These are phyloP conservation scores for Claviceps lovelessii DNA, from an alignment of 2,329 filamentous ascomycete genomes.

Conservation along the genomic window DNA sequence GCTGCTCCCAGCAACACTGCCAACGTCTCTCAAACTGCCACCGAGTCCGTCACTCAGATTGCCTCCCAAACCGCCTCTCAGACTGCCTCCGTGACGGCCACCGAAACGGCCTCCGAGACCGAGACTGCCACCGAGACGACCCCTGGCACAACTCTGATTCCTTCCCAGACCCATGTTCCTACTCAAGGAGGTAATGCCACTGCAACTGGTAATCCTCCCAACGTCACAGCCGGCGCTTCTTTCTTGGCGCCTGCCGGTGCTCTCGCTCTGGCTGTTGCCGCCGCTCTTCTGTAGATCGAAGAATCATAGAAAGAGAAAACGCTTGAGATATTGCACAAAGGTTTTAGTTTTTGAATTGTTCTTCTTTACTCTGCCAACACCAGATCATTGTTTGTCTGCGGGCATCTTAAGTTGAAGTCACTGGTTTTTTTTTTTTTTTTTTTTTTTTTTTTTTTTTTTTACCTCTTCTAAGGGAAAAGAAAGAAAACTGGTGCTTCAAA, in stretches of 20 bases:
- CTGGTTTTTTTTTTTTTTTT: too few species aligned
- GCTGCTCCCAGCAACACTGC: neutral
- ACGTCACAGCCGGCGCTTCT: conserved; percentile 8
- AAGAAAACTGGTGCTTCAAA: neutral
- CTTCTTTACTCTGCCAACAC: neutral
- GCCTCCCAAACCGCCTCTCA: neutral
- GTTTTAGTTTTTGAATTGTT: neutral
- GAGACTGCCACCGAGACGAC: neutral
- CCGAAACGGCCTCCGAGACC: neutral
- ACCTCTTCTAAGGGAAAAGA: too few species aligned
- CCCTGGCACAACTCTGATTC: neutral
- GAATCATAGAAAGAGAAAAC: neutral
- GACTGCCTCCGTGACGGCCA: neutral
- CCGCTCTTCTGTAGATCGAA: conserved; percentile 4
- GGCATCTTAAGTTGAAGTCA: too few species aligned
- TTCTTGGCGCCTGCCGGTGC: conserved; percentile 8
- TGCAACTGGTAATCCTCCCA: neutral
- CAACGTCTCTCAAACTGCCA: neutral
- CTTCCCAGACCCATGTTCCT: conserved; percentile 1
- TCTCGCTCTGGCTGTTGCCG: conserved; percentile 8
- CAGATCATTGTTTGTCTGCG: too few species aligned
- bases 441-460: too few species aligned
- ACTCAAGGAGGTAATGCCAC: conserved; percentile 3
- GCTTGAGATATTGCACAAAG: neutral
- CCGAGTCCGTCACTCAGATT: conserved; percentile 1